Percentiles rank a stretch among this genome's conserved stretches.
phyloP scores from a whole-genome alignment of 805 yeast species.

The Phaffomyces opuntiae region DNA sequence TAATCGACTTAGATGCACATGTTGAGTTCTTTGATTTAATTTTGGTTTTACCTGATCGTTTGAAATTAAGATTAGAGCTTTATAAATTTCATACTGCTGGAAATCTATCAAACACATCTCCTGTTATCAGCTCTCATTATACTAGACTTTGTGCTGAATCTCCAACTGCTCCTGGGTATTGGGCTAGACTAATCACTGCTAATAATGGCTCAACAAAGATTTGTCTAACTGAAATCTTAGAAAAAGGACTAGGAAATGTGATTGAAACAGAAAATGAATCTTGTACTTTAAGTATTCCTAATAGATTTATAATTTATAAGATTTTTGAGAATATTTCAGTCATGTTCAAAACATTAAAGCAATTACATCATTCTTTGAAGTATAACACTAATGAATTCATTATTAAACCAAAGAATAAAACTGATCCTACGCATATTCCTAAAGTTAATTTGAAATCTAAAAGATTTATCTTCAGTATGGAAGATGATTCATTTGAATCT shows the following conservation, averaged over 20 bases:
- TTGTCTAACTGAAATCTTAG: conserved; percentile 25
- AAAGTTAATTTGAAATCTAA: conserved; percentile 47
- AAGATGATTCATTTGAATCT: conserved; percentile 86
- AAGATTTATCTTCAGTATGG: conserved; percentile 57
- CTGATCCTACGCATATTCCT: conserved; percentile 44
- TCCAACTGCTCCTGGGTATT: conserved; percentile 36
- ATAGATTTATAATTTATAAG: conserved; percentile 65
- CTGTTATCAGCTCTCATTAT: conserved; percentile 23
- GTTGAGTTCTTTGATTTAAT: conserved; percentile 21
- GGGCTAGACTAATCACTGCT: conserved; percentile 43
- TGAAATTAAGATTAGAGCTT: conserved; percentile 41
- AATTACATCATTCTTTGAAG: conserved; percentile 44
- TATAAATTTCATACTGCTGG: conserved; percentile 22
- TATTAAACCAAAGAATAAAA: conserved; percentile 32
- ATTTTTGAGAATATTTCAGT: conserved; percentile 77
- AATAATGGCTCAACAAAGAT: conserved; percentile 26
- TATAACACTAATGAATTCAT: conserved; percentile 31
- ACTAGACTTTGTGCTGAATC: conserved; percentile 45
- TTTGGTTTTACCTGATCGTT: conserved; percentile 38
- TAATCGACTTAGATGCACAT: conserved; percentile 19
- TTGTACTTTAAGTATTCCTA: conserved; percentile 57
- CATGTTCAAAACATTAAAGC: conserved; percentile 57
- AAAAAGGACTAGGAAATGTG: conserved; percentile 25
- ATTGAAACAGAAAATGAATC: conserved; percentile 32
- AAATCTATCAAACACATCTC: conserved; percentile 16